Conservation (phyloP, 148 eudicot species). For the Heliosperma pusillum region DNA sequence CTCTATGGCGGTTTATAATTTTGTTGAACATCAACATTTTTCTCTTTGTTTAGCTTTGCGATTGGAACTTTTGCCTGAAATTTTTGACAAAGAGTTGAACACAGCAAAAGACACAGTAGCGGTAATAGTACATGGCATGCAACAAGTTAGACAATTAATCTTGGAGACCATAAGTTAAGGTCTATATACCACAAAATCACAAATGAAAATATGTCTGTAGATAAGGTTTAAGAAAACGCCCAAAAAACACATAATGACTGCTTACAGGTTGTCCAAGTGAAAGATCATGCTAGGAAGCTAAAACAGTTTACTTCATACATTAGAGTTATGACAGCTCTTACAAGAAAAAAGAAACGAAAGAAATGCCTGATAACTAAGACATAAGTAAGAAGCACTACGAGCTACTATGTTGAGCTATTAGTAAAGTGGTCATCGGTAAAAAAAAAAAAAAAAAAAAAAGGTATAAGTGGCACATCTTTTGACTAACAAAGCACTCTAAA, state of each 20-base stretch:
- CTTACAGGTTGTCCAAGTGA: neutral
- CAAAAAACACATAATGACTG: neutral
- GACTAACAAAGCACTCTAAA: too few species aligned
- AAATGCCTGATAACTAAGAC: too few species aligned
- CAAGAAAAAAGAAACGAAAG: too few species aligned
- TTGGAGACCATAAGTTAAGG: neutral
- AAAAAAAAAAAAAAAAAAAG: too few species aligned
- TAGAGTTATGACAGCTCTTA: too few species aligned
- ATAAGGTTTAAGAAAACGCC: neutral
- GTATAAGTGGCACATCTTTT: too few species aligned
- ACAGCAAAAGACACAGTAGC: neutral
- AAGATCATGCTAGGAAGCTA: too few species aligned
- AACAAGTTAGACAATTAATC: neutral
- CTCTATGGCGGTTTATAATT: conserved; percentile 53
- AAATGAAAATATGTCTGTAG: too few species aligned
- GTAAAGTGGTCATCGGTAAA: too few species aligned
- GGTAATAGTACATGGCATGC: neutral
- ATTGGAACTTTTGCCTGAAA: conserved; percentile 51
- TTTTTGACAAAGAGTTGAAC: neutral
- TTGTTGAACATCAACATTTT: conserved; percentile 47
- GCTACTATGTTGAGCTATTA: too few species aligned
- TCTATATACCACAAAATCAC: neutral
- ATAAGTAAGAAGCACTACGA: too few species aligned
- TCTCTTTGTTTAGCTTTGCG: conserved; percentile 58
- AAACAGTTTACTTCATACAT: neutral